phyloP scores from a whole-genome alignment of 495 filamentous ascomycete species.

The Amorphotheca resinae region DNA sequence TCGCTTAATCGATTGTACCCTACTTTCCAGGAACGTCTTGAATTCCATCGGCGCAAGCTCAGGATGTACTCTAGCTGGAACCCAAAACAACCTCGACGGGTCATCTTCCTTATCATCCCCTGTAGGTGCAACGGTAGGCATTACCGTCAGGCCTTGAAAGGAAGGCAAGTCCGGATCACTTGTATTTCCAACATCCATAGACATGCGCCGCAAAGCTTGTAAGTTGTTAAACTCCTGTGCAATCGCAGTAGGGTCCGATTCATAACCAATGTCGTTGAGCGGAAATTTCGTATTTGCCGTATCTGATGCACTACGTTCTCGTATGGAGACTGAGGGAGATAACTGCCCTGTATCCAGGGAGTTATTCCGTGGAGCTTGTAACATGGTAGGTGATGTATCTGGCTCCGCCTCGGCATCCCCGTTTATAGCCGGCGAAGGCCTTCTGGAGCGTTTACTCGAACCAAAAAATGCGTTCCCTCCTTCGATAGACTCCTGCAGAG shows the following conservation, averaged over 20 bases:
- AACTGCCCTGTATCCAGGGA: constrained; percentile 26
- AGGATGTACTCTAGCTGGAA: constrained; percentile 86
- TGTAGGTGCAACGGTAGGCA: constrained; percentile 61
- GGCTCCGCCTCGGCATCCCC: constrained; percentile 14
- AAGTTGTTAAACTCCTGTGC: constrained; percentile 92
- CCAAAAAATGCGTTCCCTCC: constrained; percentile 28
- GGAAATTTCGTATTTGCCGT: constrained; percentile 31
- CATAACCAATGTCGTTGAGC: constrained; percentile 83
- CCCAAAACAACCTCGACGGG: constrained; percentile 83
- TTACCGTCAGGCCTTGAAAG: constrained; percentile 48
- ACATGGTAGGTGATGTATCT: constrained; percentile 15
- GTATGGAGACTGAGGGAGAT: constrained; percentile 43
- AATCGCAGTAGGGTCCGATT: constrained; percentile 80
- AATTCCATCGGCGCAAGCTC: constrained; percentile 94
- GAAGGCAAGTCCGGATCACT: constrained; percentile 86
- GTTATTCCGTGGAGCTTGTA: constrained; percentile 14
- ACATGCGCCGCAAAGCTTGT: constrained; percentile 91
- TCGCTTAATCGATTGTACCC: constrained; percentile 76
- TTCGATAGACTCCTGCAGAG: constrained; percentile 22
- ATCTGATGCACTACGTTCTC: constrained; percentile 21
- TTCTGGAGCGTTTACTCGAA: constrained; percentile 16
- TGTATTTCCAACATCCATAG: constrained; percentile 91
- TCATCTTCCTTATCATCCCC: constrained; percentile 76
- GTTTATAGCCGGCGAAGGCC: constrained; percentile 14
- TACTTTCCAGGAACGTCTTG: constrained; percentile 89